phyloP scores from a whole-genome alignment of 306 rosid species.

The Ziziphus jujuba region DNA sequence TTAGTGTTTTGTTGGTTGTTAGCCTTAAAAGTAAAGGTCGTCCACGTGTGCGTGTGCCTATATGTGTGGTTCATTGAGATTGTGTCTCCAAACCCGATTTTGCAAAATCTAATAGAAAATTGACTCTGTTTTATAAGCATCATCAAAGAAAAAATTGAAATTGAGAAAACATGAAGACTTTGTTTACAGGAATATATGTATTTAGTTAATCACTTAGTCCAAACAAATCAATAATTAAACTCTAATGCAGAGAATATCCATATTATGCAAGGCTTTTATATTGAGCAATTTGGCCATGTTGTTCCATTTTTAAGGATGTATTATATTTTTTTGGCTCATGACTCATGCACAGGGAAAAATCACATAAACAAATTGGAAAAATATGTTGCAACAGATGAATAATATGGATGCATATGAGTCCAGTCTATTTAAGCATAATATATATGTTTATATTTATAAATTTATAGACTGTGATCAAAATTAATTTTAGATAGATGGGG shows the following conservation, averaged over 20 bases:
- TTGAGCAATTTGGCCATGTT: neutral
- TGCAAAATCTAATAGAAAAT: neutral
- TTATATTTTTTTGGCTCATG: neutral
- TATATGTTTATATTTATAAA: neutral
- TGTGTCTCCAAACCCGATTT: neutral
- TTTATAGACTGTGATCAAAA: neutral
- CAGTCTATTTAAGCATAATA: neutral
- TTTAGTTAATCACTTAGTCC: no score
- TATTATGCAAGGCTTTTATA: no score
- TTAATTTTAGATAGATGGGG: neutral
- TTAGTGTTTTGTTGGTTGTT: no score
- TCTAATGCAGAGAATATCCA: neutral
- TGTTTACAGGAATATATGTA: no score
- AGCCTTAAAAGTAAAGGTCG: no score
- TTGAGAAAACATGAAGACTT: neutral
- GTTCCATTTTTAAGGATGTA: neutral
- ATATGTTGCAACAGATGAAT: neutral
- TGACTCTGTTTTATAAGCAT: neutral
- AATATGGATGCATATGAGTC: conserved; percentile 8
- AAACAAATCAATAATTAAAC: neutral
- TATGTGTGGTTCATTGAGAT: no score
- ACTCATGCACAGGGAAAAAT: neutral
- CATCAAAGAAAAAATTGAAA: neutral
- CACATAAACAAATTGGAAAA: neutral
- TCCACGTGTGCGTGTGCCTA: no score